These are phyloP conservation scores for Xylogone sp. DNA, from an alignment of 2,329 filamentous ascomycete genomes.

Conservation along the genomic window DNA sequence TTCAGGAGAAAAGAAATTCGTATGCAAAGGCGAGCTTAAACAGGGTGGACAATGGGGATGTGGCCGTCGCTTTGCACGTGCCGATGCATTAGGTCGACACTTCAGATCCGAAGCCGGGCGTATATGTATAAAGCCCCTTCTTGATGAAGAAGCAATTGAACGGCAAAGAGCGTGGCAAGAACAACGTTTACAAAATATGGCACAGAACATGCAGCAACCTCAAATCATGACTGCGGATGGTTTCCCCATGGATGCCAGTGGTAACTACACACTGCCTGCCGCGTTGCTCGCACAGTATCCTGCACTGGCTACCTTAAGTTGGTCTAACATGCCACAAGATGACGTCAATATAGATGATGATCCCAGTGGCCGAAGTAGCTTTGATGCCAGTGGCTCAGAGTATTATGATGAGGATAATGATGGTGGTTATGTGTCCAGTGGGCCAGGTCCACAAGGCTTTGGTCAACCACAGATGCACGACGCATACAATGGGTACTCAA, in stretches of 20 bases:
- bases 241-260: conserved; percentile 52
- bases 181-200: conserved; percentile 59
- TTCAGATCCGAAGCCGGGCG: conserved; percentile 94
- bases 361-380: conserved; percentile 74
- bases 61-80: conserved; percentile 86
- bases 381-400: conserved; percentile 68
- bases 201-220: conserved; percentile 57
- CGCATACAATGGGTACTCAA: conserved; percentile 26
- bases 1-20: conserved; percentile 97
- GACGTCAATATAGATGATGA: conserved; percentile 65
- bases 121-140: conserved; percentile 93
- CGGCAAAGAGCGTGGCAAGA: conserved; percentile 73
- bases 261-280: conserved; percentile 71
- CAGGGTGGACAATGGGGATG: conserved; percentile 86
- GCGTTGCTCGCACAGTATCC: conserved; percentile 90
- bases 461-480: conserved; percentile 24
- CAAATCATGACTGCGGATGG: conserved; percentile 59
- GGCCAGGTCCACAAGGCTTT: conserved; percentile 26
- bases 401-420: conserved; percentile 73
- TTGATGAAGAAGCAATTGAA: conserved; percentile 89
- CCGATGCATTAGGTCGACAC: conserved; percentile 89
- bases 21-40: conserved; percentile 89
- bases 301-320: conserved; percentile 85
- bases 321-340: conserved; percentile 69
- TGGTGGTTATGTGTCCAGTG: conserved; percentile 57